phyloP scores from a whole-genome alignment of 169 alveolate genomes.

The Plasmodium cynomolgi region DNA sequence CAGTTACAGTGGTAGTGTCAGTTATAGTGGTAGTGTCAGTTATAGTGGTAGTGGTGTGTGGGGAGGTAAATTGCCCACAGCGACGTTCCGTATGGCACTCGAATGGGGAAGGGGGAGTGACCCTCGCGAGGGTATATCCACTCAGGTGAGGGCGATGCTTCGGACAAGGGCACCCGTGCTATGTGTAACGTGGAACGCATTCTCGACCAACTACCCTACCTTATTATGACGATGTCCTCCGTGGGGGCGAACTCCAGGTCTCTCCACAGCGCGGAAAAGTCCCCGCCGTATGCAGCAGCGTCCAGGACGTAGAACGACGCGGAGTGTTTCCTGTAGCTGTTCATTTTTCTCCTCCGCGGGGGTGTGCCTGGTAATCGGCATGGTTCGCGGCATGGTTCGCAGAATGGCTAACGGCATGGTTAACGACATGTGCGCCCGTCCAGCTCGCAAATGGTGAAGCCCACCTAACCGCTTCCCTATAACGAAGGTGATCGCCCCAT shows the following conservation, averaged over 20 bases:
- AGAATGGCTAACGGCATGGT: neutral
- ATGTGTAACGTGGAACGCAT: neutral
- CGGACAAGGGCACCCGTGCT: neutral
- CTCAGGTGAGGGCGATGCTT: neutral
- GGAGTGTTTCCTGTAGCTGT: conserved; percentile 2
- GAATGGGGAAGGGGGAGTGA: neutral
- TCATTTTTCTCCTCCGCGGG: conserved; percentile 1
- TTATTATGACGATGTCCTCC: conserved; percentile 43
- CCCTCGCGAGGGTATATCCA: neutral
- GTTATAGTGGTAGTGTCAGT: too few species aligned
- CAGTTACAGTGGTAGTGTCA: too few species aligned
- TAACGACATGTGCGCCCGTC: neutral
- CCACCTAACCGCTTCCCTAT: neutral
- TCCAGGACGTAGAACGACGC: conserved; percentile 31
- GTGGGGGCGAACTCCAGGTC: neutral
- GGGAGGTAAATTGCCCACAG: neutral
- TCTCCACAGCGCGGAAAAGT: neutral
- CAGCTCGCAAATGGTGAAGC: neutral
- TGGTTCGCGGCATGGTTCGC: neutral
- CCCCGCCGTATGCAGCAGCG: neutral
- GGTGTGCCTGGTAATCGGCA: neutral
- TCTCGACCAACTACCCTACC: neutral
- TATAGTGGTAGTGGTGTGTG: neutral
- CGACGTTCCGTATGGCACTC: neutral
- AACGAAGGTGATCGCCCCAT: neutral